phyloP scores from a whole-genome alignment of 2,329 filamentous ascomycete genomes.

The Exophiala calicioides region DNA sequence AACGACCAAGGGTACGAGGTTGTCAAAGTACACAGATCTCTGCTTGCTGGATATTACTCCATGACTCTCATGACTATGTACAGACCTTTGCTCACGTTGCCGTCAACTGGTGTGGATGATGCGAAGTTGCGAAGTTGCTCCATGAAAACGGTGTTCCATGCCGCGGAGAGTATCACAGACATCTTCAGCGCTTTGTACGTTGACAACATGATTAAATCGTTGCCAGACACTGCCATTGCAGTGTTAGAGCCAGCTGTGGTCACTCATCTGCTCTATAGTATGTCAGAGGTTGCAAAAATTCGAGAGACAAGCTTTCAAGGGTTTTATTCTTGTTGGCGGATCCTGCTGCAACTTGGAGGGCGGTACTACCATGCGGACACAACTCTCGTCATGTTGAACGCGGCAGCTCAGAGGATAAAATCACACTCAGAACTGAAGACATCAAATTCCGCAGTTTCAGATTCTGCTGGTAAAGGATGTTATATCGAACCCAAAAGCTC shows the following conservation, averaged over 20 bases:
- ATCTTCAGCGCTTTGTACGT: slow-evolving; percentile 65
- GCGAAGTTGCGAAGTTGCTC: slow-evolving; percentile 1
- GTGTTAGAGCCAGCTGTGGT: slow-evolving; percentile 17
- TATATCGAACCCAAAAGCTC: not conserved
- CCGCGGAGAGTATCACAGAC: slow-evolving; percentile 79
- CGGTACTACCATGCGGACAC: slow-evolving; percentile 17
- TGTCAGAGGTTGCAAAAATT: slow-evolving; percentile 10
- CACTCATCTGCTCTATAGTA: slow-evolving; percentile 23
- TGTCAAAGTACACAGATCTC: slow-evolving; percentile 13
- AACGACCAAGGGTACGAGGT: slow-evolving; percentile 1
- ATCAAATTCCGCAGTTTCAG: not conserved
- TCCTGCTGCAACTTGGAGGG: slow-evolving; percentile 18
- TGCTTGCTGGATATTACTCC: slow-evolving; percentile 17
- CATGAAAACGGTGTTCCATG: slow-evolving; percentile 44
- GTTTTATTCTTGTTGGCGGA: slow-evolving; percentile 25
- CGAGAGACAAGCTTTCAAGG: slow-evolving; percentile 18
- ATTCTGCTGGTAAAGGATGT: slow-evolving; percentile 1
- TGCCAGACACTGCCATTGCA: slow-evolving; percentile 22
- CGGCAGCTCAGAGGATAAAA: slow-evolving; percentile 17
- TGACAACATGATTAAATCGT: slow-evolving; percentile 6
- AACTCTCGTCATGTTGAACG: slow-evolving; percentile 20
- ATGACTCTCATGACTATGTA: slow-evolving; percentile 25
- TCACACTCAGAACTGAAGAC: slow-evolving; percentile 3
- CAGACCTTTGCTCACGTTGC: slow-evolving; percentile 14
- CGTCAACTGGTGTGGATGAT: not conserved